Percentiles rank a stretch among this genome's conserved stretches.
phyloP scores from a whole-genome alignment of 306 rosid genomes.

The Ormosia semicastrata region DNA sequence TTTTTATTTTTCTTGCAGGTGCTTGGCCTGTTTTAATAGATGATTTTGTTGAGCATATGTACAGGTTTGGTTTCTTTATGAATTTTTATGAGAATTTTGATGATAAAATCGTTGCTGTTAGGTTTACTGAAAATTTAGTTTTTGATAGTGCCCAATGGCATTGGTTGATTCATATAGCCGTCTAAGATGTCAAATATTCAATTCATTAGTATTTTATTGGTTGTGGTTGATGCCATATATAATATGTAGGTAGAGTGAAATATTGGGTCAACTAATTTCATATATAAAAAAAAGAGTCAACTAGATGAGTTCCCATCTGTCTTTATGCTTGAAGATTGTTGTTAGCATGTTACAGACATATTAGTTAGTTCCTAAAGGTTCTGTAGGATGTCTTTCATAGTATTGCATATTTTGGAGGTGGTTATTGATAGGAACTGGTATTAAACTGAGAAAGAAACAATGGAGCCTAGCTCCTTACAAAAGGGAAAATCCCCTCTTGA shows the following conservation, averaged over 20 bases:
- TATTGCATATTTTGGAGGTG: neutral
- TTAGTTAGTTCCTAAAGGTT: neutral
- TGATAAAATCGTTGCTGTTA: conserved; percentile 12
- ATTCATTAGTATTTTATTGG: neutral
- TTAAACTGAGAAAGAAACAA: too few relatives aligned
- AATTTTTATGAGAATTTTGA: neutral
- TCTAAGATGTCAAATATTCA: conserved; percentile 9
- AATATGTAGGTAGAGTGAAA: neutral
- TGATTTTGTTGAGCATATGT: conserved; percentile 94
- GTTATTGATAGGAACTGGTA: neutral
- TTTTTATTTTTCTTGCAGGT: conserved; percentile 50
- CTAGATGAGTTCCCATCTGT: neutral
- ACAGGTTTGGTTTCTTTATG: conserved; percentile 70
- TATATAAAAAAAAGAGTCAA: neutral
- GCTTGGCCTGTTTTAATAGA: conserved; percentile 99
- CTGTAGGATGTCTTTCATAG: neutral
- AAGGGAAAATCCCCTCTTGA: too few relatives aligned
- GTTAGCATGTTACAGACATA: neutral
- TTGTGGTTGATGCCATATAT: conserved; percentile 14
- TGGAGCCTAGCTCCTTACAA: too few relatives aligned
- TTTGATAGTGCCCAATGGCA: neutral
- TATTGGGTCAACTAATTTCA: conserved; percentile 14
- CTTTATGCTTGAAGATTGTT: conserved; percentile 7
- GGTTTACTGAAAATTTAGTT: neutral
- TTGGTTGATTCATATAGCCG: conserved; percentile 6